Evolutionary conservation across 805 yeast species (phyloP), one percentile per base, ranked within the genome.

Genomic region (Torulaspora gathmanii): DNA sequence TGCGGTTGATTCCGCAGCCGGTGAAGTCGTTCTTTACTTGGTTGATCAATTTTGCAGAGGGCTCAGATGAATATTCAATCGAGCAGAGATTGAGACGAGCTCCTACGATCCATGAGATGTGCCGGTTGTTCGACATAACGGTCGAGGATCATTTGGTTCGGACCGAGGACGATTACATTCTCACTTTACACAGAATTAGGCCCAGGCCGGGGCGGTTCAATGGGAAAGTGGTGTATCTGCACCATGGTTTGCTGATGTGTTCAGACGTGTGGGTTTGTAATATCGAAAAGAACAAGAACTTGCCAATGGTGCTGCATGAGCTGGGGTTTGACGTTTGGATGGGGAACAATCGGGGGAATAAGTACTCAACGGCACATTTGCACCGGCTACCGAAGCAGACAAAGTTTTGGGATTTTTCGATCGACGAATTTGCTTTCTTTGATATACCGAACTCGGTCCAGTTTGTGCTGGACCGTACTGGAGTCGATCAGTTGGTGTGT

Each of bases 311-410:
- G 2, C 71, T 91, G 27, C 82, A 82, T 49, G 88, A 89, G 46
- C 62, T 80, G 37, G 97, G 97, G 1, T 91, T 79, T 64, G 99
- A 91, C 60, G 97, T 91, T 5, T 91, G 95, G 91, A 70, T 91
- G 51, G 98, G 98, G 1, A 88, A 87, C 64, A 88, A 87, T 59
- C 73, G 96, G 46, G 96, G 96, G 9, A 93, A 91, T 68, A 93
- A 91, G 68, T 91, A 91, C 68, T 83, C 95, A 3, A 81, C 83
- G 48, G 89, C 89, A 55, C 96, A 91, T 64, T 47, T 73, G 12
- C 50, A 60, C n/a, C 60, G 69, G 29, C 63, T 62, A 34, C 73
- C 80, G 12, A 64, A 60, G 22, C 67, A 71, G 1, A 46, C 40
- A 3, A 56, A 53, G 61, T 91, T 88, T 64, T 90, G 98, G 98